Conservation (phyloP, 495 filamentous ascomycete genomes). For the Annulohypoxylon maeteangense region DNA sequence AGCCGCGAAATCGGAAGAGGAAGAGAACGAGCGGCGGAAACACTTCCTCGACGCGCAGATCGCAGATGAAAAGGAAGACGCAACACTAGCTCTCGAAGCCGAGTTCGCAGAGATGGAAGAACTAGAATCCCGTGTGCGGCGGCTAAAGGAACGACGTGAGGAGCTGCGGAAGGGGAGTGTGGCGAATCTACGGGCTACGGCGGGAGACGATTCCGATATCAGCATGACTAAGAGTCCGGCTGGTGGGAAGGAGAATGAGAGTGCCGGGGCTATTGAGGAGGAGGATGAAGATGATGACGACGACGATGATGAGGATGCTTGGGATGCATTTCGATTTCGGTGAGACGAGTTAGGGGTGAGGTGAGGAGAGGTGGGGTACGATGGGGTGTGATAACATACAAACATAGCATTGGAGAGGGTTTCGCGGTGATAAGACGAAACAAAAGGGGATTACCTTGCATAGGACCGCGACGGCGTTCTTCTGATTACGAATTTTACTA, state of each 20-base stretch:
- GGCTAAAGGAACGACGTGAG: constrained; percentile 75
- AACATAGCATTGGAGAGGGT: not conserved
- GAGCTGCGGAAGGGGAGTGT: constrained; percentile 54
- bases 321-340: constrained; percentile 76
- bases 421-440: not conserved
- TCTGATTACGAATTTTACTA: not conserved
- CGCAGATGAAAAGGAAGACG: constrained; percentile 86
- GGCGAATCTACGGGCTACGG: constrained; percentile 48
- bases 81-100: constrained; percentile 78
- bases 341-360: not conserved
- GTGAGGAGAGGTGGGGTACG: not conserved
- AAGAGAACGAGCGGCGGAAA: constrained; percentile 66
- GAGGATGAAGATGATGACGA: constrained; percentile 59
- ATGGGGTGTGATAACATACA: not conserved
- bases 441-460: constrained; percentile 20
- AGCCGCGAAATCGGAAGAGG: constrained; percentile 72
- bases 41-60: constrained; percentile 66
- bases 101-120: constrained; percentile 97
- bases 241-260: constrained; percentile 33
- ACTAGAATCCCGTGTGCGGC: constrained; percentile 80
- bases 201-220: constrained; percentile 22
- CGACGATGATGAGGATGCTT: constrained; percentile 69
- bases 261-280: constrained; percentile 42
- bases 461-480: constrained; percentile 11
- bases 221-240: constrained; percentile 32